These are phyloP conservation scores for Pilatotrama ljubarskyi DNA, from an alignment of 768 basidiomycete genomes.

Conservation along the genomic window DNA sequence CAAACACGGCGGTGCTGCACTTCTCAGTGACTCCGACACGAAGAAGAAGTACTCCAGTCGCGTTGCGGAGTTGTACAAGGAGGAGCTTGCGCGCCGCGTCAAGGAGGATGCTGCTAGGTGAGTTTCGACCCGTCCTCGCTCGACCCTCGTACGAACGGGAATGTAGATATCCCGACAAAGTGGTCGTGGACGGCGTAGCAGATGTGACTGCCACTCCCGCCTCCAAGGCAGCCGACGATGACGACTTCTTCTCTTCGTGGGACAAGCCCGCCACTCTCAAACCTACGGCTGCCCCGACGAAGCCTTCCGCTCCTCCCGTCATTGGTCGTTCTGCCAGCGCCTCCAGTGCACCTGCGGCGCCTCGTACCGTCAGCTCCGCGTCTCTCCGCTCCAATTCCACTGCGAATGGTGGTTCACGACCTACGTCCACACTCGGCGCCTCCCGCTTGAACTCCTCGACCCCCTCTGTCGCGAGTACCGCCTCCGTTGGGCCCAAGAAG, in stretches of 20 bases:
- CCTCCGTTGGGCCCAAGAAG: constrained; percentile 50
- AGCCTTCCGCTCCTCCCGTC: constrained; percentile 54
- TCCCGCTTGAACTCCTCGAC: constrained; percentile 44
- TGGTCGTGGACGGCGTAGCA: constrained; percentile 75
- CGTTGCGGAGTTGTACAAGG: constrained; percentile 87
- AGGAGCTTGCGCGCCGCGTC: constrained; percentile 80
- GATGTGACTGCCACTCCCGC: constrained; percentile 28
- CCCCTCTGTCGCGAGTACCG: constrained; percentile 29
- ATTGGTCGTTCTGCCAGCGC: constrained; percentile 50
- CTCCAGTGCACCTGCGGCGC: constrained; percentile 28
- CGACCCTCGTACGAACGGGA: not conserved
- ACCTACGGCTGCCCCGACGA: constrained; percentile 33
- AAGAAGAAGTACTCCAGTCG: constrained; percentile 90
- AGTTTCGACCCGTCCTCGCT: constrained; percentile 25
- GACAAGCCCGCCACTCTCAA: constrained; percentile 66
- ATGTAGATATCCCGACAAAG: constrained; percentile 70
- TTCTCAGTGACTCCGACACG: constrained; percentile 71
- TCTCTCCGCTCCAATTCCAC: constrained; percentile 51
- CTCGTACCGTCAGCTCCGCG: constrained; percentile 67
- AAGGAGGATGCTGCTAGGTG: constrained; percentile 74
- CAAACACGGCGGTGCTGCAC: constrained; percentile 75
- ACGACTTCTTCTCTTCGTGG: constrained; percentile 98
- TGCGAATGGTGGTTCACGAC: constrained; percentile 30
- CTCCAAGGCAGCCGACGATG: constrained; percentile 54
- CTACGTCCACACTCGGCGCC: constrained; percentile 41